Evolutionary conservation across 23 red algal genomes (phyloP), one percentile per base, ranked within the genome.

Genomic region (Agarophyton chilense): DNA sequence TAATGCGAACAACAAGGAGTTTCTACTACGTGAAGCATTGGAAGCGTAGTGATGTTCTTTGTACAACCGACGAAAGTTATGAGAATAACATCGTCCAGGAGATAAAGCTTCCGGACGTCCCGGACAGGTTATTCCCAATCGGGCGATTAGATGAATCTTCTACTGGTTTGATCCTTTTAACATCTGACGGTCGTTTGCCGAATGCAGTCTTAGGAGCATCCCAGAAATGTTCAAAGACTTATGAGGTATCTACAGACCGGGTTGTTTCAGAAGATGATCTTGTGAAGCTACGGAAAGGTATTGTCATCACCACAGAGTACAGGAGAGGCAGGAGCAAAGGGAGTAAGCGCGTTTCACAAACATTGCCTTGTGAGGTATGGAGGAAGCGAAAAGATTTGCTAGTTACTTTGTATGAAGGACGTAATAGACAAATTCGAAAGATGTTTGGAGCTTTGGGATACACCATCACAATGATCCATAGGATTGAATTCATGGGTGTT

Each of bases 341-440:
- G n/a, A 58, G 19, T 4, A 68, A 53, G 28, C 78, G 43, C 0
- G 65, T 65, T 6, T 61, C 89, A 22, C 22, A 17, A 22, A 92
- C 89, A 25, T 63, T 92, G 46, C 89, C 89, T 0, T 92, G 89
- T 47, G 3, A 65, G 11, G 52, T 92, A 7, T 33, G 54, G 31
- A 72, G 81, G 43, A 36, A 74, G 16, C 29, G 40, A 0, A 81
- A 55, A 17, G 46, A 66, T 53, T 52, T 94, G 28, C 21, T 77
- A 12, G 22, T 94, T 24, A 46, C 67, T 9, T 49, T 94, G 10
- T 33, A 67, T 13, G 72, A 94, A 52, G 91, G 91, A 13, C 81
- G 80, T 42, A 94, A 94, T 80, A 26, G 91, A n/a, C 91, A 94
- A 71, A 87, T 94, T 14, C 63, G 91, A 34, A 86, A 87, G 52